phyloP scores from a whole-genome alignment of 345 rosid species.

The Bruguiera gymnorhiza region DNA sequence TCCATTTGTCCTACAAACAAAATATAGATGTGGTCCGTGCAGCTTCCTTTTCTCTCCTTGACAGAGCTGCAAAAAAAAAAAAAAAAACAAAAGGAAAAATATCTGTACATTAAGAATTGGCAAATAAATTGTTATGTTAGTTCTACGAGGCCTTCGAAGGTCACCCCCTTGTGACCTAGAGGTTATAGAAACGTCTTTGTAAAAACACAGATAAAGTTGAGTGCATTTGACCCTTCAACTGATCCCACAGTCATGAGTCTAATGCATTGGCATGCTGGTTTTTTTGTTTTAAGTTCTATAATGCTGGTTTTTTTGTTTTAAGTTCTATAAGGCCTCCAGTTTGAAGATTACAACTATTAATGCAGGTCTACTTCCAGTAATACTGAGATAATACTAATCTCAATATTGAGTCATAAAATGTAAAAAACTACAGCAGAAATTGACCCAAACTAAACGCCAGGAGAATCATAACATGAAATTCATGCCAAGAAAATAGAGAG shows the following conservation, averaged over 20 bases:
- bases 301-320: too few species aligned
- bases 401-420: background rate
- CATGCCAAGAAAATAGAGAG: background rate
- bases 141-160: background rate
- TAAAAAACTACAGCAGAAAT: background rate
- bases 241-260: too few species aligned
- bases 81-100: background rate
- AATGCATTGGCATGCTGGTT: too few species aligned
- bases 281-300: too few species aligned
- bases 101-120: background rate
- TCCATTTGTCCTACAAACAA: slow-evolving; percentile 23
- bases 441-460: too few species aligned
- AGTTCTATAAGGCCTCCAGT: background rate
- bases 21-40: background rate
- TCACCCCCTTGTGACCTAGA: too few species aligned
- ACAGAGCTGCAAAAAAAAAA: slow-evolving; percentile 11
- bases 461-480: too few species aligned
- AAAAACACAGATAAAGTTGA: too few species aligned
- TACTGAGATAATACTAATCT: background rate
- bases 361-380: background rate
- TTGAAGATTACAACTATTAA: background rate
- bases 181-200: too few species aligned
- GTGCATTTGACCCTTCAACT: too few species aligned
- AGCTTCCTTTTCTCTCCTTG: slow-evolving; percentile 18
- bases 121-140: background rate